A percentile compares a stretch with the other conserved stretches of the same genome.
phyloP scores from a whole-genome alignment of 208 protist species.

The Acanthamoeba triangularis region DNA sequence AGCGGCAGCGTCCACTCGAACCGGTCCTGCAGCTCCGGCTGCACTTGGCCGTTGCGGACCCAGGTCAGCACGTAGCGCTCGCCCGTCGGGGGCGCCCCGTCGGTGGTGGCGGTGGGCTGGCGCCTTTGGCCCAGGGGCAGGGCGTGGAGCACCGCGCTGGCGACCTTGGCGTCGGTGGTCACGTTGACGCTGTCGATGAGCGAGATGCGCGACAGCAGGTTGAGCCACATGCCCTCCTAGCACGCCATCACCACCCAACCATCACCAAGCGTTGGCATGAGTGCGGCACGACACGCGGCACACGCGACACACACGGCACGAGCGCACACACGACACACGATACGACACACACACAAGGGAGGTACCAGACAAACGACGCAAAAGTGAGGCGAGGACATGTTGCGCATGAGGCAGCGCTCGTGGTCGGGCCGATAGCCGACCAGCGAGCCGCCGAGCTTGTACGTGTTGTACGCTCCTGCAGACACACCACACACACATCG shows the following conservation, averaged over 20 bases:
- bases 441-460: neutral
- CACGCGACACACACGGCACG: too few relatives aligned
- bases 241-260: neutral
- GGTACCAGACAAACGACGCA: slow-evolving; percentile 40
- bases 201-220: slow-evolving; percentile 45
- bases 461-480: slow-evolving; percentile 36
- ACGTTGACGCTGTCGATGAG: slow-evolving; percentile 59
- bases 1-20: neutral
- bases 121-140: slow-evolving; percentile 11
- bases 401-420: slow-evolving; percentile 73
- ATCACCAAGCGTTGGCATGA: neutral
- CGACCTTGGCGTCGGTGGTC: neutral
- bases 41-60: neutral
- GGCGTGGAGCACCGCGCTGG: neutral
- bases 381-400: slow-evolving; percentile 73
- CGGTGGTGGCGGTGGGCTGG: too few relatives aligned
- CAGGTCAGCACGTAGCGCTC: slow-evolving; percentile 31
- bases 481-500: neutral
- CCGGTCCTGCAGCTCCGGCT: neutral
- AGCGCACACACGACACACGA: neutral
- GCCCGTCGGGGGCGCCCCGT: neutral
- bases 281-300: too few relatives aligned
- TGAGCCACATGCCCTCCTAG: slow-evolving; percentile 66
- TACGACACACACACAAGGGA: neutral
- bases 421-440: slow-evolving; percentile 66